phyloP scores from a whole-genome alignment of 1,139 yeast genomes.

The Taphrina sp. region DNA sequence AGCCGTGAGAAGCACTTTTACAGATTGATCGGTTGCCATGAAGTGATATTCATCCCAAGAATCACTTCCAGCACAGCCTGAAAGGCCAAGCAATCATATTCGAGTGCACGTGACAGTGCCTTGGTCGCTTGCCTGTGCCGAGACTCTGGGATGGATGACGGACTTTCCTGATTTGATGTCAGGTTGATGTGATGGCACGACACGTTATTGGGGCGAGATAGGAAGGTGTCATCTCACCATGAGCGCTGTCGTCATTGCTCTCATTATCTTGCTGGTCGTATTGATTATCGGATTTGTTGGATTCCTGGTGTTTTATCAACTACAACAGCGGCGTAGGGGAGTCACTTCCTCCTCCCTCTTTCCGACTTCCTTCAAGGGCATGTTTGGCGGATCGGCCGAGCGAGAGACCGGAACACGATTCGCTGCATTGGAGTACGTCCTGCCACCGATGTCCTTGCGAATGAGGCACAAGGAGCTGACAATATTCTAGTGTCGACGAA shows the following conservation, averaged over 20 bases:
- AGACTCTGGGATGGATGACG: too few relatives aligned
- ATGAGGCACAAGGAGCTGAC: not conserved
- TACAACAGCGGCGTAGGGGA: conserved; percentile 19
- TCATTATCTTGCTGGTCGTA: conserved; percentile 9
- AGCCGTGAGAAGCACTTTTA: too few relatives aligned
- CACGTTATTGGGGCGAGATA: too few relatives aligned
- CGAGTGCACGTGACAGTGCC: too few relatives aligned
- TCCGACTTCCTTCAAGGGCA: conserved; percentile 25
- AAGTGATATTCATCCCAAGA: too few relatives aligned
- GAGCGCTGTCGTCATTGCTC: conserved; percentile 9
- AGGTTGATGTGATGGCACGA: too few relatives aligned
- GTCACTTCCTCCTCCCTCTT: not conserved
- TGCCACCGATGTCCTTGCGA: not conserved
- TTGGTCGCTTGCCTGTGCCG: too few relatives aligned
- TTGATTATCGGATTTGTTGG: conserved; percentile 12
- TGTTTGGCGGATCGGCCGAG: conserved; percentile 18
- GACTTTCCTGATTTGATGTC: too few relatives aligned
- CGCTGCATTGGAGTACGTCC: conserved; percentile 28
- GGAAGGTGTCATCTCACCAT: too few relatives aligned
- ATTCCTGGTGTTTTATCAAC: conserved; percentile 10
- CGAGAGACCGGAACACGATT: conserved; percentile 26
- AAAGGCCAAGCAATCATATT: too few relatives aligned
- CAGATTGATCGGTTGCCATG: too few relatives aligned
- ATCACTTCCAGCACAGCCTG: too few relatives aligned
- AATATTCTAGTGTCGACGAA: conserved; percentile 24